Conservation (phyloP, 2,329 filamentous ascomycete species). For the Stachybotrys echinatus region DNA sequence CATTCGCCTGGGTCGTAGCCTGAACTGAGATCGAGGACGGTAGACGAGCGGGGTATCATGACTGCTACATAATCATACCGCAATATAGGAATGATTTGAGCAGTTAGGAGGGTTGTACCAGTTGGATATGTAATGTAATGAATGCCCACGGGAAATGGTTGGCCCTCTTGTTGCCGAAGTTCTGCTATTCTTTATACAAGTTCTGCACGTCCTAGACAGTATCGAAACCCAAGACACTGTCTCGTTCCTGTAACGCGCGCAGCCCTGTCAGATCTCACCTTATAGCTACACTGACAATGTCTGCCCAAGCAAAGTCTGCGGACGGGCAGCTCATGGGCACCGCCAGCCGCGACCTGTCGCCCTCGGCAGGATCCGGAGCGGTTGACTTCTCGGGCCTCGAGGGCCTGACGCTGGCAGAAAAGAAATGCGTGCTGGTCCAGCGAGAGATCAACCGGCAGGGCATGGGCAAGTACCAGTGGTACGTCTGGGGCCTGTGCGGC, state of each 20-base stretch:
- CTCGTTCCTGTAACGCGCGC: not conserved
- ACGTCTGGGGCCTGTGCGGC: slow-evolving; percentile 45
- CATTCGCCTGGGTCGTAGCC: not conserved
- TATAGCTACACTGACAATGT: too few species aligned
- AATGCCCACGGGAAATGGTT: too few species aligned
- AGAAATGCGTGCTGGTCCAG: slow-evolving; percentile 28
- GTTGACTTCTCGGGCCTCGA: slow-evolving; percentile 9
- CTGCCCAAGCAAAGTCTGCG: not conserved
- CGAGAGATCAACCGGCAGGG: slow-evolving; percentile 45
- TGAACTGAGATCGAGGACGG: not conserved
- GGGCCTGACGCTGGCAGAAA: slow-evolving; percentile 23
- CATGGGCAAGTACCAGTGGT: slow-evolving; percentile 50
- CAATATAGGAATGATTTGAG: too few species aligned
- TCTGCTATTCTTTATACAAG: too few species aligned
- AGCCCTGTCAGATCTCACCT: not conserved
- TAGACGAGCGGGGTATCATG: too few species aligned
- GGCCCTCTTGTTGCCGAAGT: too few species aligned
- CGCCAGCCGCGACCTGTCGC: not conserved
- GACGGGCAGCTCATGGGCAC: not conserved
- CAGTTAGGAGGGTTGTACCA: too few species aligned
- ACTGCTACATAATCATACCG: too few species aligned
- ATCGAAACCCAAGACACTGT: too few species aligned
- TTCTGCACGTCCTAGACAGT: too few species aligned
- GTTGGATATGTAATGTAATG: too few species aligned
- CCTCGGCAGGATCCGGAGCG: not conserved